Evolutionary conservation across 371 early-diverging fungal species (phyloP).

Genomic region (Mortierella sp.): DNA sequence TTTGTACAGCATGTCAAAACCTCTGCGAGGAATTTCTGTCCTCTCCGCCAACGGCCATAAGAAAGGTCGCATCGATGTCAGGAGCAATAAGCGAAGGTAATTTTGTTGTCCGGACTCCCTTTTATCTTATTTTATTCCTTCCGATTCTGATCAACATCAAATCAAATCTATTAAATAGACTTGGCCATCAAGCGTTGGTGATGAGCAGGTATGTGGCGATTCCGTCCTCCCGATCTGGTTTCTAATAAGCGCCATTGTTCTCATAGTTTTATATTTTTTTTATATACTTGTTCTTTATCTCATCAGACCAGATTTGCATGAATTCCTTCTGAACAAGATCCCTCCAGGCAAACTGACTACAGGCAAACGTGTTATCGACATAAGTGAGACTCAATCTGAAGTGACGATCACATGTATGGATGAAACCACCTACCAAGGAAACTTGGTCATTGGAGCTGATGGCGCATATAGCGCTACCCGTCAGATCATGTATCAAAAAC

Average conservation of each 20-base stretch:
- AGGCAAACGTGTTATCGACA: constrained; percentile 50
- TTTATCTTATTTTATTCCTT: constrained; percentile 4
- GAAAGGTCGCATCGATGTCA: constrained; percentile 48
- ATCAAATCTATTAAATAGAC: constrained; percentile 5
- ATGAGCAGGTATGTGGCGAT: constrained; percentile 51
- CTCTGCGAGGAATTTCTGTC: constrained; percentile 43
- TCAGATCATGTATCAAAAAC: constrained; percentile 44
- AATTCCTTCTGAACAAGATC: constrained; percentile 36
- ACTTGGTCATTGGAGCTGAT: constrained; percentile 49
- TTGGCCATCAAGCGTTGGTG: constrained; percentile 47
- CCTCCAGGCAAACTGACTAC: constrained; percentile 48
- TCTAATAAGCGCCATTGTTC: background rate
- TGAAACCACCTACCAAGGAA: constrained; percentile 45
- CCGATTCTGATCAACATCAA: background rate
- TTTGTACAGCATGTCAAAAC: constrained; percentile 37
- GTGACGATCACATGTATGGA: constrained; percentile 48
- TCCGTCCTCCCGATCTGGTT: background rate
- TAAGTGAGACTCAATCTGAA: constrained; percentile 27
- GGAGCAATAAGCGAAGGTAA: constrained; percentile 49
- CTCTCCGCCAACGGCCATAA: constrained; percentile 45
- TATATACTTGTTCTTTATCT: background rate
- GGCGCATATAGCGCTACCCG: constrained; percentile 55
- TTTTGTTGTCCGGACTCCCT: background rate
- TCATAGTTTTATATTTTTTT: background rate
- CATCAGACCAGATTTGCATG: constrained; percentile 42